A percentile compares a stretch with the other conserved stretches of the same genome.
Evolutionary conservation across 140 eudicot genomes (phyloP).

Genomic region (Senecio squalidus): DNA sequence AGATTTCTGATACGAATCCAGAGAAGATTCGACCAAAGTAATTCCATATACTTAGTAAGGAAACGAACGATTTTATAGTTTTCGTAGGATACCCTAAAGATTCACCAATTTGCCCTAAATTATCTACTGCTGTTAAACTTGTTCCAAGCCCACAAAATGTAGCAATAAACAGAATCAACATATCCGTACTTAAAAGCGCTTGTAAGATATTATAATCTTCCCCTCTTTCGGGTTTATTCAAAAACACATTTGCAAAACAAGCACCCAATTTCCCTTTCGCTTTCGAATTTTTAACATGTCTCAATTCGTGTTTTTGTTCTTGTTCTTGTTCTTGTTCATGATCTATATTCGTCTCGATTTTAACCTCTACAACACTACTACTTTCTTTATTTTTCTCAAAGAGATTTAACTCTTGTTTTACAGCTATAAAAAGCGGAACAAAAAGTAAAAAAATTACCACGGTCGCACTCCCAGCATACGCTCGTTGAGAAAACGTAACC

Average conservation of each 20-base stretch:
- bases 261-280: constrained; percentile 14
- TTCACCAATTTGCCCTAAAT: constrained; percentile 64
- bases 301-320: too few species aligned
- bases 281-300: background rate
- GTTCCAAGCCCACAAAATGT: constrained; percentile 58
- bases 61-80: constrained; percentile 42
- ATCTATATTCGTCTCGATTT: constrained; percentile 19
- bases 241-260: constrained; percentile 36
- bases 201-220: constrained; percentile 54
- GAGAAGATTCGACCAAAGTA: constrained; percentile 51
- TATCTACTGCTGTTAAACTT: constrained; percentile 49
- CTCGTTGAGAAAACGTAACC: constrained; percentile 23
- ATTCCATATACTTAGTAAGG: constrained; percentile 49
- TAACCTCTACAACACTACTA: background rate
- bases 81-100: constrained; percentile 48
- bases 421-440: constrained; percentile 41
- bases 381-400: constrained; percentile 9
- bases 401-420: constrained; percentile 33
- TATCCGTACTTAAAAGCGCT: constrained; percentile 50
- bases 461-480: constrained; percentile 47
- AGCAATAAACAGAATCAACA: constrained; percentile 43
- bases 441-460: constrained; percentile 37
- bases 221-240: constrained; percentile 56
- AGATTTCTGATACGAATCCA: constrained; percentile 47
- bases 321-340: background rate